Conservation (phyloP, 2,329 filamentous ascomycete genomes). For the Colletotrichum eremochloae region DNA sequence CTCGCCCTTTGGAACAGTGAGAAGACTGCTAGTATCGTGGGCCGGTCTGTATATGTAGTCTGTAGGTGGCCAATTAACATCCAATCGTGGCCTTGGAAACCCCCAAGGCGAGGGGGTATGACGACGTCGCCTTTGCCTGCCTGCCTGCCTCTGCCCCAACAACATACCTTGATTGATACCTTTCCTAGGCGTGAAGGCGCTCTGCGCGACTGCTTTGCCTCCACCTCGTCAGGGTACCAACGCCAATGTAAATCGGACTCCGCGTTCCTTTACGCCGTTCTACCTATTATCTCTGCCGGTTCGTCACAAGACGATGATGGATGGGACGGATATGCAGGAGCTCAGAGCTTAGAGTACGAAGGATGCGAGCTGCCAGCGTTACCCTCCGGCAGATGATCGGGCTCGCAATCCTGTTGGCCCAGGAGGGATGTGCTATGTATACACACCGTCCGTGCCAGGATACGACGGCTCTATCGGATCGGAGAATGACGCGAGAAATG, state of each 20-base stretch:
- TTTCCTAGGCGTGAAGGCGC: conserved; percentile 5
- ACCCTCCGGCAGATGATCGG: conserved; percentile 27
- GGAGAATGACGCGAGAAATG: conserved; percentile 31
- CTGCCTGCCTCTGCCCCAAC: conserved; percentile 7
- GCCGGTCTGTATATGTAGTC: conserved; percentile 35
- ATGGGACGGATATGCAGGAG: conserved; percentile 40
- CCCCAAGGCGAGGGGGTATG: conserved; percentile 21
- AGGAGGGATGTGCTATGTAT: conserved; percentile 13
- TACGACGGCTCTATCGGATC: conserved; percentile 41
- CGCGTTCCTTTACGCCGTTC: not conserved
- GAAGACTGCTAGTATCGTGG: conserved; percentile 24
- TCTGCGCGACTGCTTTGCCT: not conserved
- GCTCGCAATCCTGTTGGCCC: conserved; percentile 14
- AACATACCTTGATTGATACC: conserved; percentile 8
- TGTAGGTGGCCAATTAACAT: conserved; percentile 30
- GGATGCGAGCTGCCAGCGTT: conserved; percentile 24
- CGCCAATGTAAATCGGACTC: conserved; percentile 3
- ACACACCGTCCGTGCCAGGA: conserved; percentile 18
- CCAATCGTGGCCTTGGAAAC: conserved; percentile 4
- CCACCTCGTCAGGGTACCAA: conserved; percentile 2
- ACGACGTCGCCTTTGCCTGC: conserved; percentile 33
- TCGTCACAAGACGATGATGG: conserved; percentile 27
- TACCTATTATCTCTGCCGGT: conserved; percentile 13
- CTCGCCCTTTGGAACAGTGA: conserved; percentile 12
- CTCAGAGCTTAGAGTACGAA: conserved; percentile 25